Base-by-base conservation (phyloP, 352 stramenopile genomes). In the Thalassiosira mediterranea region DNA sequence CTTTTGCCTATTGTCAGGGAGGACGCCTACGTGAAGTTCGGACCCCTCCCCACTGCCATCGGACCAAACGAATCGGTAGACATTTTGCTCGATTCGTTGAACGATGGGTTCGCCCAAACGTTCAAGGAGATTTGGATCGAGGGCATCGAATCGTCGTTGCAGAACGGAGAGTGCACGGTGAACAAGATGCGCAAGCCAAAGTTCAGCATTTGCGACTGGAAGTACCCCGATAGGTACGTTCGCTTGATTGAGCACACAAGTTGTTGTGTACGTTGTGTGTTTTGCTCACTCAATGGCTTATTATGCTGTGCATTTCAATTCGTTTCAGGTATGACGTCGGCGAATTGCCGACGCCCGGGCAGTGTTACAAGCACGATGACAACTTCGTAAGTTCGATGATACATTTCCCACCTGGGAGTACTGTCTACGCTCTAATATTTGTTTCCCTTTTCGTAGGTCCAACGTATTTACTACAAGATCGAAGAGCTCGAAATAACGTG, bases 381-480 rank as follows among this genome's bases (percentile, higher is more conserved):
- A 52, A 37, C 28, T 59, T 69, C 32, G 60, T 31, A 31, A 53
- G 31, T 54, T 26, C 1, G n/a, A n/a, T n/a, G n/a, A n/a, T n/a
- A n/a, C n/a, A n/a, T n/a, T n/a, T n/a, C n/a, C n/a, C n/a, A n/a
- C n/a, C n/a, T 21, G 29, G 8, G 7, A 28, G 34, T 57, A 62
- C 32, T 1, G 38, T 29, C 29, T 29, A 19, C 23, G 40, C 42
- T 23, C 23, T 26, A 44, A 13, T 10, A 68, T 17, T 19, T n/a
- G 42, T 40, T 15, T 56, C 13, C 17, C 48, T 10, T 28, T 2
- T 57, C 11, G 53, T 42, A 65, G 23, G 25, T 72, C 32, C 72
- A 81, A 49, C 72, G 72, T 31, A 34, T 75, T 25, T 81, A 76
- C 52, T 75, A 67, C 44, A 56, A 76, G 44, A 63, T 81, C 7